Conservation (phyloP, 768 basidiomycete species). For the Boletus huronensis region DNA sequence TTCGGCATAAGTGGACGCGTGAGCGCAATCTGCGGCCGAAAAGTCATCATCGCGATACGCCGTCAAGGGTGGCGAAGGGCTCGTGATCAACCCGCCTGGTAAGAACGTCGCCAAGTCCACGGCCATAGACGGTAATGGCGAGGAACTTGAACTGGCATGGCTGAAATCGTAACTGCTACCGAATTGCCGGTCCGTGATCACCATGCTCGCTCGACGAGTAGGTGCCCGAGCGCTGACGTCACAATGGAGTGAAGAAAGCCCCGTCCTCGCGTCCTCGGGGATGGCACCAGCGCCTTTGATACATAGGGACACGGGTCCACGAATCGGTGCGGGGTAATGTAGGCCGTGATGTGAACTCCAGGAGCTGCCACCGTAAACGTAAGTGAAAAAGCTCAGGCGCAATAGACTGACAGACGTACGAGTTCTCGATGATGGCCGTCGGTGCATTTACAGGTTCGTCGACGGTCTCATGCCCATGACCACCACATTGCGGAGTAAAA, state of each 20-base stretch:
- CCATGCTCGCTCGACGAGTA: constrained; percentile 17
- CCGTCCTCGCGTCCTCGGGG: constrained; percentile 26
- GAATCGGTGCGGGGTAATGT: constrained; percentile 25
- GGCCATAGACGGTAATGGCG: constrained; percentile 14
- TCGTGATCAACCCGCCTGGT: constrained; percentile 13
- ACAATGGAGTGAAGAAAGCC: constrained; percentile 13
- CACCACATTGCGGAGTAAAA: constrained; percentile 17
- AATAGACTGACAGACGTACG: constrained; percentile 20
- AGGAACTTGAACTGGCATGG: constrained; percentile 1
- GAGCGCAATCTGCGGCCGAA: constrained; percentile 12
- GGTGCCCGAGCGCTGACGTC: constrained; percentile 21
- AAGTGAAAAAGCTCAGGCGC: constrained; percentile 15
- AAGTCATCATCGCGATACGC: constrained; percentile 26
- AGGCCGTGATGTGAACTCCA: constrained; percentile 23
- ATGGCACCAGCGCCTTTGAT: constrained; percentile 13
- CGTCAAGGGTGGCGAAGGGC: constrained; percentile 21
- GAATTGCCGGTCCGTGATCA: constrained; percentile 7
- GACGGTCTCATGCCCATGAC: constrained; percentile 10
- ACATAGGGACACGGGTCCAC: constrained; percentile 18
- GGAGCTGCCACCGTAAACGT: constrained; percentile 26
- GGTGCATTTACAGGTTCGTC: constrained; percentile 23
- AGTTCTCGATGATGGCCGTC: constrained; percentile 27
- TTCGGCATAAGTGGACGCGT: constrained; percentile 14
- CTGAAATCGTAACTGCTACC: constrained; percentile 7
- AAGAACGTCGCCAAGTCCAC: constrained; percentile 13